Conservation (phyloP, 148 eudicot species). For the Silene uniflora region DNA sequence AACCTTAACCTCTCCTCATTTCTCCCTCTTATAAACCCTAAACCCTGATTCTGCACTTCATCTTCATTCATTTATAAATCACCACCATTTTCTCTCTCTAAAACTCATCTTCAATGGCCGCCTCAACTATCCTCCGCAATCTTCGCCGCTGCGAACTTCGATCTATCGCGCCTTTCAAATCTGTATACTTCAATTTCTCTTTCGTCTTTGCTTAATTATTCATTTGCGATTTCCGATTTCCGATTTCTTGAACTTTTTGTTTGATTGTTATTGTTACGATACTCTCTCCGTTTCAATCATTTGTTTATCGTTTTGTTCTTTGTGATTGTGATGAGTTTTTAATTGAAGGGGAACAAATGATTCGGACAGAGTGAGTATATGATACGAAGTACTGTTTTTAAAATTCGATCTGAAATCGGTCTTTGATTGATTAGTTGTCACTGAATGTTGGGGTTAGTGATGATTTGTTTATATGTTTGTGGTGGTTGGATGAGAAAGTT, state of each 20-base stretch:
- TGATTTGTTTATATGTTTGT: neutral
- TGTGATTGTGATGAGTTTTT: too few species aligned
- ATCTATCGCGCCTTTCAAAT: slow-evolving; percentile 21
- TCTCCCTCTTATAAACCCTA: neutral
- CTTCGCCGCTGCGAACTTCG: slow-evolving; percentile 19
- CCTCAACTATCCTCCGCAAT: slow-evolving; percentile 19
- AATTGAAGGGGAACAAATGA: too few species aligned
- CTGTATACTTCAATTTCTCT: slow-evolving; percentile 10
- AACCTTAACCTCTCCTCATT: neutral
- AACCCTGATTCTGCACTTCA: neutral
- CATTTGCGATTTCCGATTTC: neutral
- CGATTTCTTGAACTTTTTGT: neutral
- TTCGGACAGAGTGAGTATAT: too few species aligned
- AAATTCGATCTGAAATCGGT: neutral
- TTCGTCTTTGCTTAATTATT: neutral
- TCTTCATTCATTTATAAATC: neutral
- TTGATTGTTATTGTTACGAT: neutral
- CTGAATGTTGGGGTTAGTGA: neutral
- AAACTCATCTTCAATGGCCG: slow-evolving; percentile 13
- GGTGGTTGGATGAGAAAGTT: neutral
- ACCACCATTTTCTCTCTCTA: neutral
- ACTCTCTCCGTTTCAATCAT: neutral
- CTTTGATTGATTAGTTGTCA: neutral
- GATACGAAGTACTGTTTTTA: too few species aligned
- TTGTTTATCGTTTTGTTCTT: neutral